Percentiles rank a stretch among this genome's conserved stretches.
Conservation (phyloP, 2,329 filamentous ascomycete species). For the Hypoxylon sp. region DNA sequence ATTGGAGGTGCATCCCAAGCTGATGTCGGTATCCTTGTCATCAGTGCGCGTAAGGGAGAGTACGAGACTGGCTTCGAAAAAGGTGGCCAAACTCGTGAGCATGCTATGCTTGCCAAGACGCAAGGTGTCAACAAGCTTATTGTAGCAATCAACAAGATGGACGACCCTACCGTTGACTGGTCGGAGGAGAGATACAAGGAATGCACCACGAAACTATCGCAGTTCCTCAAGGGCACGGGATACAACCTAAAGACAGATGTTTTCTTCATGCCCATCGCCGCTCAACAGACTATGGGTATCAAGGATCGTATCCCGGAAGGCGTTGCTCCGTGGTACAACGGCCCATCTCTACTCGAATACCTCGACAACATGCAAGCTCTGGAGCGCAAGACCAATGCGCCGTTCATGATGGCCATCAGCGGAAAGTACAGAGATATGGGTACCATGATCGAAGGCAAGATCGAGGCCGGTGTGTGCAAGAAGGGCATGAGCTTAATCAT, state of each 20-base stretch:
- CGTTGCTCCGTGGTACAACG: slow-evolving; percentile 84
- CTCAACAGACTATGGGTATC: slow-evolving; percentile 86
- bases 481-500: slow-evolving; percentile 88
- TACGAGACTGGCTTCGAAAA: slow-evolving; percentile 98
- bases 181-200: slow-evolving; percentile 92
- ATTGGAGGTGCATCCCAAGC: slow-evolving; percentile 94
- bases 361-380: slow-evolving; percentile 93
- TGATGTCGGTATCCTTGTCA: slow-evolving; percentile 94
- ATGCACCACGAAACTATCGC: slow-evolving; percentile 86
- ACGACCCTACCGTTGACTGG: slow-evolving; percentile 96
- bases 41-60: slow-evolving; percentile 96
- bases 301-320: slow-evolving; percentile 86
- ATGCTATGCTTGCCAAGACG: slow-evolving; percentile 97
- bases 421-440: slow-evolving; percentile 98
- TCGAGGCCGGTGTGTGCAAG: slow-evolving; percentile 93
- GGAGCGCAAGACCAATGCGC: slow-evolving; percentile 95
- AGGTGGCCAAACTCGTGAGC: slow-evolving; percentile 37
- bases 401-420: slow-evolving; percentile 98
- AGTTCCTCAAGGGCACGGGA: slow-evolving; percentile 90
- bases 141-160: slow-evolving; percentile 99
- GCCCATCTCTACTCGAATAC: slow-evolving; percentile 92
- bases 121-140: slow-evolving; percentile 98
- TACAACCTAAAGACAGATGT: slow-evolving; percentile 96
- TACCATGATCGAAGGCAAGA: slow-evolving; percentile 97
- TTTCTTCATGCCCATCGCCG: slow-evolving; percentile 95